Evolutionary conservation across 306 rosid species (phyloP), one percentile per base, ranked within the genome.

Genomic region (Fragaria vesca): DNA sequence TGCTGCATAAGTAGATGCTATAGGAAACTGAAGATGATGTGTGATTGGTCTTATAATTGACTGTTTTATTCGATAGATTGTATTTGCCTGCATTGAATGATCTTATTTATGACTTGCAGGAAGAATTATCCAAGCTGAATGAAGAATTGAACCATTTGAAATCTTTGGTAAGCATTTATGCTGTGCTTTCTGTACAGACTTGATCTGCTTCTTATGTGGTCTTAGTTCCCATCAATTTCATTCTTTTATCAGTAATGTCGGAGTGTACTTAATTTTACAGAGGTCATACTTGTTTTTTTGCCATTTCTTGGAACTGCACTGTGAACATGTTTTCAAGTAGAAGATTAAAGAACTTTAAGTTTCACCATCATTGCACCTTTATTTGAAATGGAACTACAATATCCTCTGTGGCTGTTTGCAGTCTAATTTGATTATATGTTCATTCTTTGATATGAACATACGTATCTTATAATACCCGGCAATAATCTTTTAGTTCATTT

Each of bases 101-200:
- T 79, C 76, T 66, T 77, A 46, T 80, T 72, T 79, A 18, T 82
- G 78, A 18, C 70, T 72, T 86, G 60, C 96, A 96, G 99, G 91
- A 83, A 32, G 98, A 93, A 87, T 47, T 93, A 71, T 30, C 67
- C 0, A 89, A 87, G 83, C 81, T 96, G 81, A 74, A 21, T 26
- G 84, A 81, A 40, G 87, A 93, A 72, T 65, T 91, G 78, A 20
- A 24, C 4, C 82, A 76, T 71, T 81, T 91, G 88, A 85, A 77
- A 57, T 80, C 72, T 85, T 69, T 83, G 97, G 99, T 96, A 86
- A 86, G 96, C 32, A 32, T 60, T 77, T 74, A 73, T 42, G 46
- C 66, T 16, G n/a, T 75, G 73, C 26, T 71, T 71, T 63, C 2
- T 72, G 30, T 3, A 76, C 43, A 47, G 61, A 55, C 71, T 80